Evolutionary conservation across 805 yeast genomes (phyloP).

Genomic region (Myxozyma kluyveri): DNA sequence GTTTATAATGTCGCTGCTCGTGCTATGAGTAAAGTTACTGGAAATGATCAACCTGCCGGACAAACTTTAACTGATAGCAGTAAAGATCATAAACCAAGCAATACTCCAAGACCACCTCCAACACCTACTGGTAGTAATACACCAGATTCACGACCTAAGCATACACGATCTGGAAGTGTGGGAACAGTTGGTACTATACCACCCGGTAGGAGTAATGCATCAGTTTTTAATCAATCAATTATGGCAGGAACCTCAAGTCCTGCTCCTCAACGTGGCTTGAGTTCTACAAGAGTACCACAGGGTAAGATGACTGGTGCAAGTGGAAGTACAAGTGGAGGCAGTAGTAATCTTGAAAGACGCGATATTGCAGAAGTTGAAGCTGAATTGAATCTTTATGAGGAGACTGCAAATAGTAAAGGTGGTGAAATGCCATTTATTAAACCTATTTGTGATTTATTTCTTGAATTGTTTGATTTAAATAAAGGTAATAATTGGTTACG

Average conservation of each 20-base stretch:
- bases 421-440: constrained; percentile 59
- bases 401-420: constrained; percentile 31
- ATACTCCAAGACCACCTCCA: no score
- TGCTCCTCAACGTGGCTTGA: no score
- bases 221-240: no score
- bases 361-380: constrained; percentile 32
- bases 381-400: constrained; percentile 54
- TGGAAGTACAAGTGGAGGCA: no score
- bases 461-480: constrained; percentile 65
- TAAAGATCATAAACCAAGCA: no score
- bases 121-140: no score
- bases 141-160: no score
- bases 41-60: not conserved
- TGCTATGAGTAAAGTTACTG: not conserved
- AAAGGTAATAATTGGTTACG: constrained; percentile 72
- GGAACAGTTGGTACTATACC: no score
- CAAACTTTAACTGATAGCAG: constrained; percentile 4
- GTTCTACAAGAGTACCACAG: not conserved
- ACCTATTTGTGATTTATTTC: constrained; percentile 75
- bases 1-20: constrained; percentile 14
- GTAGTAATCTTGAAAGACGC: not conserved
- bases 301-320: not conserved
- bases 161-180: no score
- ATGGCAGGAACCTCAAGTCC: no score
- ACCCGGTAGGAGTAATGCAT: no score